These are phyloP conservation scores for Hymenoscyphus occultus DNA, from an alignment of 2,329 filamentous ascomycete genomes.

Conservation along the genomic window DNA sequence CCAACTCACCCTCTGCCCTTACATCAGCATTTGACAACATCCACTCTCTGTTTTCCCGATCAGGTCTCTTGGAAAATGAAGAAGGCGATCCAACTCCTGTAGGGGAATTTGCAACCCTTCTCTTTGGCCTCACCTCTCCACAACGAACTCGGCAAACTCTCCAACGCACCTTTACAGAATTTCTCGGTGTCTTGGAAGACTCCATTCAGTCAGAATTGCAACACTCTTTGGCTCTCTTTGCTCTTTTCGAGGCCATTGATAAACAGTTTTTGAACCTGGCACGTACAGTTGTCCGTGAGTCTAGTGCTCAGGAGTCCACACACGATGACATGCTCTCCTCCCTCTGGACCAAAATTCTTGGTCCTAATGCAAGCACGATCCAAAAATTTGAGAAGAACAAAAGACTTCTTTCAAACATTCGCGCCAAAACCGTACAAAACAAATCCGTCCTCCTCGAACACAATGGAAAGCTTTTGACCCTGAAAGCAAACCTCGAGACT, in stretches of 20 bases:
- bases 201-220: constrained; percentile 81
- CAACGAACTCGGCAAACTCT: constrained; percentile 79
- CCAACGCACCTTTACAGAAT: constrained; percentile 84
- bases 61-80: constrained; percentile 57
- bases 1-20: constrained; percentile 59
- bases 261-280: constrained; percentile 86
- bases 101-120: constrained; percentile 63
- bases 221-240: constrained; percentile 76
- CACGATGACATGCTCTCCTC: constrained; percentile 79
- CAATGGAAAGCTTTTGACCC: constrained; percentile 75
- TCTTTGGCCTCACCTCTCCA: constrained; percentile 77
- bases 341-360: constrained; percentile 83
- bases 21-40: constrained; percentile 78
- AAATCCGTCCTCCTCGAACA: constrained; percentile 85
- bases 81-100: constrained; percentile 61
- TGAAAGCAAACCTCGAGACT: constrained; percentile 86
- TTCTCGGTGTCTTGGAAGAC: constrained; percentile 83
- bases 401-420: constrained; percentile 71
- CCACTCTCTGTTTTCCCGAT: constrained; percentile 68
- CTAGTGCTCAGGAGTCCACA: constrained; percentile 72
- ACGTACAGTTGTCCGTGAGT: constrained; percentile 79
- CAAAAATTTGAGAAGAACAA: constrained; percentile 92
- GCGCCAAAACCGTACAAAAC: constrained; percentile 80
- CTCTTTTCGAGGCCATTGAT: constrained; percentile 89
- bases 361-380: constrained; percentile 69